Evolutionary conservation across 257 asterid species (phyloP).

Genomic region (Cordia subcordata): DNA sequence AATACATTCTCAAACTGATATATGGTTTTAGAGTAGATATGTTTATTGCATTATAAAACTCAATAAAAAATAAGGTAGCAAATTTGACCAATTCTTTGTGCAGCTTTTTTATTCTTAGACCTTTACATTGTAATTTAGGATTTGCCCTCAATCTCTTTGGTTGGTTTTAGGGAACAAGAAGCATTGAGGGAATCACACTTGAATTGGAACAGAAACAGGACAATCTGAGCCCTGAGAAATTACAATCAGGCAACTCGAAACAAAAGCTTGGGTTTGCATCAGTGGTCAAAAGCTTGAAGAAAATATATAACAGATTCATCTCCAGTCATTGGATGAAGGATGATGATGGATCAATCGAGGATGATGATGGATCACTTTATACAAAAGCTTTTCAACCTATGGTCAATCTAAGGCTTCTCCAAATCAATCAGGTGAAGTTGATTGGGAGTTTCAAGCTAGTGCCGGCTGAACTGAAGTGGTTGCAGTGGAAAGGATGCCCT

Average conservation of each 20-base stretch:
- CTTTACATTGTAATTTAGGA: neutral
- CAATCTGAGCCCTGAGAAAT: neutral
- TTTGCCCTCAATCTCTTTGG: constrained; percentile 1
- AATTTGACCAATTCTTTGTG: neutral
- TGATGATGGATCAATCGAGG: too few relatives aligned
- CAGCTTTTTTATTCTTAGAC: neutral
- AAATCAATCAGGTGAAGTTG: constrained; percentile 14
- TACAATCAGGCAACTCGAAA: neutral
- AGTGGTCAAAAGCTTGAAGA: constrained; percentile 11
- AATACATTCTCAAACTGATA: too few relatives aligned
- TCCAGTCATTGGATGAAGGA: neutral
- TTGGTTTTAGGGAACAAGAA: constrained; percentile 24
- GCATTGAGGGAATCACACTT: constrained; percentile 27
- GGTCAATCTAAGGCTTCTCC: constrained; percentile 26
- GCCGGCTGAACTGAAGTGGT: constrained; percentile 23
- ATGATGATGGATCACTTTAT: constrained; percentile 12
- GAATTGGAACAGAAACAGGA: constrained; percentile 17
- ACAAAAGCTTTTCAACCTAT: constrained; percentile 19
- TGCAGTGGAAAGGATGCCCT: constrained; percentile 28
- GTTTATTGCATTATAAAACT: too few relatives aligned
- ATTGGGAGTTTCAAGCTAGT: constrained; percentile 23
- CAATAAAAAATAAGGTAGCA: neutral
- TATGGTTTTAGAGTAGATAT: too few relatives aligned
- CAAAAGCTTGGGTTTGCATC: neutral
- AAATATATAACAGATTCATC: constrained; percentile 4